phyloP scores from a whole-genome alignment of 805 yeast genomes.

The Pichia thaimueangensis region DNA sequence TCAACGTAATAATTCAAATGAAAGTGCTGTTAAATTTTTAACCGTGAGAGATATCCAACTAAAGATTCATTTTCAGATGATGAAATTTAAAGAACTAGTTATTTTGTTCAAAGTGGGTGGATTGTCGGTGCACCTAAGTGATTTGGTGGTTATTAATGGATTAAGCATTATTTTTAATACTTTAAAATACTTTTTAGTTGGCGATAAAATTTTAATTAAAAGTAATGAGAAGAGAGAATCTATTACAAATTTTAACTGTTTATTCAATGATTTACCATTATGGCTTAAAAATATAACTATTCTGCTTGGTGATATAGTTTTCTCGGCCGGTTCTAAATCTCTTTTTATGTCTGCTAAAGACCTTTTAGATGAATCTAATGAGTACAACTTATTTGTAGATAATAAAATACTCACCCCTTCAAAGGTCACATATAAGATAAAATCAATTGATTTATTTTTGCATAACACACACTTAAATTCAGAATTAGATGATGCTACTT shows the following conservation, averaged over 20 bases:
- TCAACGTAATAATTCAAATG: conserved; percentile 13
- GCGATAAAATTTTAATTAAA: neutral
- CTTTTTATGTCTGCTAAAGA: conserved; percentile 15
- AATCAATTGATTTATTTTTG: neutral
- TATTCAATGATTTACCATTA: conserved; percentile 29
- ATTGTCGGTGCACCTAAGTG: conserved; percentile 22
- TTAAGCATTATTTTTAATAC: conserved; percentile 7
- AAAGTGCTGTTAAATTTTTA: conserved; percentile 5
- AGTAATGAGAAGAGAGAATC: neutral
- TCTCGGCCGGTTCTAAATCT: conserved; percentile 19
- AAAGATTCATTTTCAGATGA: conserved; percentile 9
- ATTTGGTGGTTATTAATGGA: conserved; percentile 26
- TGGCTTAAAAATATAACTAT: conserved; percentile 29
- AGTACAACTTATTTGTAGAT: neutral
- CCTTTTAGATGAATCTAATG: conserved; percentile 8
- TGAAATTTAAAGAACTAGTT: neutral
- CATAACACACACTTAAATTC: neutral
- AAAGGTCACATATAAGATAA: neutral
- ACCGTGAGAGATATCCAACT: conserved; percentile 16
- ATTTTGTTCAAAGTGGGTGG: neutral
- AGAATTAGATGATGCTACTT: conserved; percentile 4
- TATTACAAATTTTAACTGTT: conserved; percentile 9
- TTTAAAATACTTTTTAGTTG: neutral
- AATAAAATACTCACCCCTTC: conserved; percentile 9
- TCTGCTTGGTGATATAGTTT: conserved; percentile 7